phyloP scores from a whole-genome alignment of 192 early-diverging fungal genomes.

The Backusella sp. region DNA sequence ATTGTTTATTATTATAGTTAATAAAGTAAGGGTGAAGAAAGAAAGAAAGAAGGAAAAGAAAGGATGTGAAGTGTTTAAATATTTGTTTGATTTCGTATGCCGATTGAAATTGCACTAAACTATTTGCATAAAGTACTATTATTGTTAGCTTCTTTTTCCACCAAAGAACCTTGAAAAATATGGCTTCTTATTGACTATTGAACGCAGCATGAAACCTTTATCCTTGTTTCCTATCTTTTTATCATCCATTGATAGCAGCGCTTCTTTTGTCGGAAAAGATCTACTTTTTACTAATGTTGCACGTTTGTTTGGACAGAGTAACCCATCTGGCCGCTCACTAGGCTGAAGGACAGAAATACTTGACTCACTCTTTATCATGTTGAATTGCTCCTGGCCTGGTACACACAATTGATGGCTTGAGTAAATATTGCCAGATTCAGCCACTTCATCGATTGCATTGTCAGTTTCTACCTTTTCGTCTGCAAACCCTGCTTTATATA shows the following conservation, averaged over 20 bases:
- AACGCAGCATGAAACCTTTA: slow-evolving; percentile 22
- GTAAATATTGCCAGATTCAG: neutral
- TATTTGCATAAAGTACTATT: neutral
- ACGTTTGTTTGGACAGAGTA: neutral
- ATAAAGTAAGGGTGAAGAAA: neutral
- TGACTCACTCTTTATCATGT: slow-evolving; percentile 20
- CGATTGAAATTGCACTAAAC: neutral
- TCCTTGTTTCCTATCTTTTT: slow-evolving; percentile 4
- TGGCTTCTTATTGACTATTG: slow-evolving; percentile 31
- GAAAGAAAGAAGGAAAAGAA: neutral
- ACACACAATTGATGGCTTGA: neutral
- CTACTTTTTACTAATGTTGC: slow-evolving; percentile 7
- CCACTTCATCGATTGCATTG: neutral
- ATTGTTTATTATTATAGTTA: slow-evolving; percentile 20
- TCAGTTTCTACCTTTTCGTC: neutral
- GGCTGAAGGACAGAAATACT: slow-evolving; percentile 24
- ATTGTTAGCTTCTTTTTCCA: slow-evolving; percentile 4
- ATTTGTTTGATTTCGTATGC: neutral
- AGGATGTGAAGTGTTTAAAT: neutral
- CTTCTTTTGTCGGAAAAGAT: slow-evolving; percentile 6
- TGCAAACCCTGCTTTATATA: slow-evolving; percentile 4
- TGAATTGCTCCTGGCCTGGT: neutral
- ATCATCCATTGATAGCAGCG: neutral
- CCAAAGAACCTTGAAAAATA: slow-evolving; percentile 27
- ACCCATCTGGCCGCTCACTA: neutral